A percentile compares a stretch with the other conserved stretches of the same genome.
These are phyloP conservation scores for Paradendryphiella salina DNA, from an alignment of 2,329 filamentous ascomycete species.

Conservation along the genomic window DNA sequence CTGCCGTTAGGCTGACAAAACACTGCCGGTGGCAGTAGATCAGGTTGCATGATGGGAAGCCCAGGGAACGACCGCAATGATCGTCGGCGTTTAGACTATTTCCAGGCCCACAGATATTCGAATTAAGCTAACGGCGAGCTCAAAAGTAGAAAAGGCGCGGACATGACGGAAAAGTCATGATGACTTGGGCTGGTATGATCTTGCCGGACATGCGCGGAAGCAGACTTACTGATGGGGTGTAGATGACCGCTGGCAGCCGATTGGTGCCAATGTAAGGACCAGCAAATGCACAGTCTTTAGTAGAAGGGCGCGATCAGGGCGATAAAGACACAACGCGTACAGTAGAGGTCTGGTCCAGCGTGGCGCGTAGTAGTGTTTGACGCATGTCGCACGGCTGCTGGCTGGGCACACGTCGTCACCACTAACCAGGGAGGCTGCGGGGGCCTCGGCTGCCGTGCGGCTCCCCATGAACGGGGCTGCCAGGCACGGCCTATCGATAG, in stretches of 20 bases:
- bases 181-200: constrained; percentile 20
- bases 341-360: background rate
- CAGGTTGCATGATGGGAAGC: constrained; percentile 10
- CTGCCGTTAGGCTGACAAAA: constrained; percentile 24
- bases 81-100: background rate
- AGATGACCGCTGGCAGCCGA: constrained; percentile 3
- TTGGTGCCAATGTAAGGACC: background rate
- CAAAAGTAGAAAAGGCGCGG: constrained; percentile 23
- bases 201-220: constrained; percentile 29
- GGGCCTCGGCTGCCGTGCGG: constrained; percentile 14
- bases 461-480: constrained; percentile 12
- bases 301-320: background rate
- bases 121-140: constrained; percentile 19
- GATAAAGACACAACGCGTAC: constrained; percentile 1
- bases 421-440: constrained; percentile 6
- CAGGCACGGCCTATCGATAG: constrained; percentile 10
- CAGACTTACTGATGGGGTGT: constrained; percentile 23
- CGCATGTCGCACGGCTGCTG: constrained; percentile 7
- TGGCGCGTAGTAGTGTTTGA: constrained; percentile 17
- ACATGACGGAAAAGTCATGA: constrained; percentile 31
- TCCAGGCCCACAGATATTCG: background rate
- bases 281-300: background rate
- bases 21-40: constrained; percentile 4
- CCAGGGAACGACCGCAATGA: constrained; percentile 19
- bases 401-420: constrained; percentile 14